These are phyloP conservation scores for Sclerotinia minor DNA, from an alignment of 2,329 filamentous ascomycete genomes.

Conservation along the genomic window DNA sequence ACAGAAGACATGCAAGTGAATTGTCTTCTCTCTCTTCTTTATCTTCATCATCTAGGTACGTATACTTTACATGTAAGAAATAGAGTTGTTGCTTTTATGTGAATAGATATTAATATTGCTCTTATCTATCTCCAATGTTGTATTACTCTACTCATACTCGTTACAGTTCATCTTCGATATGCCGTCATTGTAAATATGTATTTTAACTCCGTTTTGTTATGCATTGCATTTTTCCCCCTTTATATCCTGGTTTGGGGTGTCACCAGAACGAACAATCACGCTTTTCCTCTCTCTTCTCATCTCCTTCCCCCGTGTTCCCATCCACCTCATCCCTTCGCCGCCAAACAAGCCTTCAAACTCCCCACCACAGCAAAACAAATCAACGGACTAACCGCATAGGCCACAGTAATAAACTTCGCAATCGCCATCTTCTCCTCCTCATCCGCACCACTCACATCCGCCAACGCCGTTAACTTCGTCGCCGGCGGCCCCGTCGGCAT, in stretches of 20 bases:
- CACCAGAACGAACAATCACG: too few species aligned
- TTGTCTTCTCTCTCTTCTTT: too few species aligned
- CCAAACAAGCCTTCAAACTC: constrained; percentile 41
- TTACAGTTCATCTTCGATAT: not conserved
- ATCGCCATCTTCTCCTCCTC: constrained; percentile 47
- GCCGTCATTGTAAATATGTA: not conserved
- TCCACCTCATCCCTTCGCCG: constrained; percentile 25
- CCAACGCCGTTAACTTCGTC: constrained; percentile 50
- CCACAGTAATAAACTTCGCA: constrained; percentile 48
- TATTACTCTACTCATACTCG: too few species aligned
- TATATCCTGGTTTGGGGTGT: not conserved
- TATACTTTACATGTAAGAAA: too few species aligned
- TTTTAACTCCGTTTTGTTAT: not conserved
- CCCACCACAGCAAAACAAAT: constrained; percentile 45
- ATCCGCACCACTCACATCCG: constrained; percentile 46
- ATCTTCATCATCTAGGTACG: too few species aligned
- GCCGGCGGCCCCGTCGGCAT: constrained; percentile 51
- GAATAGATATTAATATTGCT: too few species aligned
- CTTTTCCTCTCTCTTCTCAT: too few species aligned
- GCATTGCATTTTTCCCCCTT: not conserved
- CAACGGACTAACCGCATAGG: constrained; percentile 44
- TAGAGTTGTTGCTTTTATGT: too few species aligned
- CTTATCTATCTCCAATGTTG: too few species aligned
- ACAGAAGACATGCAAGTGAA: too few species aligned
- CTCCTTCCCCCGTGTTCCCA: too few species aligned